phyloP scores from a whole-genome alignment of 352 stramenopile species.

The Paralagenidium karlingii region DNA sequence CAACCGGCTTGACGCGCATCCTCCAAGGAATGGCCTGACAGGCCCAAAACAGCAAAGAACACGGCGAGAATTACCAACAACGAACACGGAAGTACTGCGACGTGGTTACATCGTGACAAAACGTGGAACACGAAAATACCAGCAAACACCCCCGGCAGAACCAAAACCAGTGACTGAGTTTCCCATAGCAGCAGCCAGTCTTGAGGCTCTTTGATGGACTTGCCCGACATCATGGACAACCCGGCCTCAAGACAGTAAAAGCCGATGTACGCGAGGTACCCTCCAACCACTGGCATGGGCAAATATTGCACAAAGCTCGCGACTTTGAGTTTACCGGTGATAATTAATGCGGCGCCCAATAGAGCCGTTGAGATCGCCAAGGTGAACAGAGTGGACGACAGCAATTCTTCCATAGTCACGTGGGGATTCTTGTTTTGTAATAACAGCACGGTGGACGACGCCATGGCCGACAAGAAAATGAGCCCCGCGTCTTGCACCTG shows the following conservation, averaged over 20 bases:
- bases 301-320: conserved; percentile 96
- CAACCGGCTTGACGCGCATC: conserved; percentile 87
- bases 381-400: conserved; percentile 92
- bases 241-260: conserved; percentile 80
- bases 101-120: conserved; percentile 67
- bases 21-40: conserved; percentile 62
- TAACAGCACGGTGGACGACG: conserved; percentile 75
- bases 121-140: conserved; percentile 79
- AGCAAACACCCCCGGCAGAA: conserved; percentile 73
- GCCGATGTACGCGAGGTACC: conserved; percentile 97
- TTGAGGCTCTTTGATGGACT: conserved; percentile 77
- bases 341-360: conserved; percentile 88
- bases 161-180: conserved; percentile 61
- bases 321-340: conserved; percentile 91
- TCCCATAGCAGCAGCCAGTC: conserved; percentile 82
- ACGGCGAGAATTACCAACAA: conserved; percentile 83
- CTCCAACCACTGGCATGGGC: conserved; percentile 94
- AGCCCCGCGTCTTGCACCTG: conserved; percentile 97
- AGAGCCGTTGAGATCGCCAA: conserved; percentile 86
- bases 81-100: conserved; percentile 68
- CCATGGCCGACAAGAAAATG: conserved; percentile 98
- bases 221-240: conserved; percentile 80
- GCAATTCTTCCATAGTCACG: conserved; percentile 52
- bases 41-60: conserved; percentile 73
- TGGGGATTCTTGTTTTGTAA: conserved; percentile 41